These are phyloP conservation scores for Crithidia acanthocephali DNA, from an alignment of 208 protist species.

Conservation along the genomic window DNA sequence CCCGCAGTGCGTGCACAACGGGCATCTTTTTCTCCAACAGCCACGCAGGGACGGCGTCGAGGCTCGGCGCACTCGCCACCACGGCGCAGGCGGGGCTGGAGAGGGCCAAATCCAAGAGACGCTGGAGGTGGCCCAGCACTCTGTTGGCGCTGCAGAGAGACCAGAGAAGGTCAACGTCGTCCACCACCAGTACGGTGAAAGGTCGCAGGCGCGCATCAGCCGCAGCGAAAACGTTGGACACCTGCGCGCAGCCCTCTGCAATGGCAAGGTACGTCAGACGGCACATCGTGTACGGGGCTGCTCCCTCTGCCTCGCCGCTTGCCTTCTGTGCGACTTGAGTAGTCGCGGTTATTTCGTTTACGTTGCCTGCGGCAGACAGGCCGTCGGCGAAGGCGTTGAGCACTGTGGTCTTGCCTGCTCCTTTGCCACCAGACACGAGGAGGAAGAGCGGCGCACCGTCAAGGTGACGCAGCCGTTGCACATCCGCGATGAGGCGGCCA, in stretches of 20 bases:
- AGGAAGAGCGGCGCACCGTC: conserved; percentile 27
- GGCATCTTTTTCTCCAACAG: conserved; percentile 36
- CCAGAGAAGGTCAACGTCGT: conserved; percentile 62
- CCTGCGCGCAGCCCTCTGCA: background rate
- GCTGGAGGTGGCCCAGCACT: conserved; percentile 31
- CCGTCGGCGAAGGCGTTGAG: conserved; percentile 29
- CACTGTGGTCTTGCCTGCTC: conserved; percentile 30
- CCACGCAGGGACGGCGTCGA: conserved; percentile 39
- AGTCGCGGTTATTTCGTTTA: background rate
- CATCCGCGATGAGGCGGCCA: conserved; percentile 37
- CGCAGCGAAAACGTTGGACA: background rate
- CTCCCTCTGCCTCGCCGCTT: background rate
- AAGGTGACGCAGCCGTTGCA: conserved; percentile 25
- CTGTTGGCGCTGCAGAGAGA: conserved; percentile 43
- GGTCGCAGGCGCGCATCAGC: conserved; percentile 3
- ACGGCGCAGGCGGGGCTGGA: conserved; percentile 48
- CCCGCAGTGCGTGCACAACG: conserved; percentile 34
- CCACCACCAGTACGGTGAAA: conserved; percentile 59
- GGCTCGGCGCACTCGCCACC: conserved; percentile 47
- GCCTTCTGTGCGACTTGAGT: background rate
- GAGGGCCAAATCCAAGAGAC: conserved; percentile 32
- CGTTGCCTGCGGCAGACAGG: background rate
- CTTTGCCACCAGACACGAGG: conserved; percentile 37
- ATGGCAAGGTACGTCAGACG: conserved; percentile 18
- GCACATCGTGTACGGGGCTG: conserved; percentile 12